Evolutionary conservation across 345 rosid genomes (phyloP).

Genomic region (Dipteronia dyeriana): DNA sequence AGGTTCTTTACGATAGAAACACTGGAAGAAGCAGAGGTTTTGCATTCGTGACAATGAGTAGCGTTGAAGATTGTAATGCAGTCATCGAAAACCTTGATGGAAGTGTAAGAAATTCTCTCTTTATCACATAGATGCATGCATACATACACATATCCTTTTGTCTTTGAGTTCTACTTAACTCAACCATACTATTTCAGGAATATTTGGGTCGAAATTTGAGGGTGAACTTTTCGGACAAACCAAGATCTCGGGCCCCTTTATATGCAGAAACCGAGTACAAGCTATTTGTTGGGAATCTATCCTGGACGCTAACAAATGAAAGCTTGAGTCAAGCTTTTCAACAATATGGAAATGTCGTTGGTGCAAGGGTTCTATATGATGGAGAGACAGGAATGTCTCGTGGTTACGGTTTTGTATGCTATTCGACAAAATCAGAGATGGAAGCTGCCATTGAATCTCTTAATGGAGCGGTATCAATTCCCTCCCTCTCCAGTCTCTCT

Average conservation of each 20-base stretch:
- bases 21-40: slow-evolving; percentile 90
- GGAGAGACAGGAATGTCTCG: slow-evolving; percentile 85
- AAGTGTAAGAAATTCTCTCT: slow-evolving; percentile 50
- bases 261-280: slow-evolving; percentile 86
- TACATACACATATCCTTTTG: no score
- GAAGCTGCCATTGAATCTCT: slow-evolving; percentile 71
- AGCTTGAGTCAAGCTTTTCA: slow-evolving; percentile 65
- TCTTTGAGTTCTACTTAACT: not conserved
- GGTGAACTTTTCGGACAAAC: slow-evolving; percentile 81
- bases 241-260: slow-evolving; percentile 59
- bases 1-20: slow-evolving; percentile 83
- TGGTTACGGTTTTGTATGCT: slow-evolving; percentile 86
- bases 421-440: slow-evolving; percentile 66
- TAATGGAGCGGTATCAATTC: slow-evolving; percentile 55
- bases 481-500: not conserved
- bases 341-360: slow-evolving; percentile 74
- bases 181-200: slow-evolving; percentile 42
- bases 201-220: slow-evolving; percentile 65
- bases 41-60: slow-evolving; percentile 92
- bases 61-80: slow-evolving; percentile 64
- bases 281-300: slow-evolving; percentile 80
- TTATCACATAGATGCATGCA: not conserved
- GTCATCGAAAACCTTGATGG: slow-evolving; percentile 87
- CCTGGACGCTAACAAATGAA: slow-evolving; percentile 85
- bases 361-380: slow-evolving; percentile 81